Conservation (phyloP, 75 land plant genomes). For the Pseudotsuga menziesii region DNA sequence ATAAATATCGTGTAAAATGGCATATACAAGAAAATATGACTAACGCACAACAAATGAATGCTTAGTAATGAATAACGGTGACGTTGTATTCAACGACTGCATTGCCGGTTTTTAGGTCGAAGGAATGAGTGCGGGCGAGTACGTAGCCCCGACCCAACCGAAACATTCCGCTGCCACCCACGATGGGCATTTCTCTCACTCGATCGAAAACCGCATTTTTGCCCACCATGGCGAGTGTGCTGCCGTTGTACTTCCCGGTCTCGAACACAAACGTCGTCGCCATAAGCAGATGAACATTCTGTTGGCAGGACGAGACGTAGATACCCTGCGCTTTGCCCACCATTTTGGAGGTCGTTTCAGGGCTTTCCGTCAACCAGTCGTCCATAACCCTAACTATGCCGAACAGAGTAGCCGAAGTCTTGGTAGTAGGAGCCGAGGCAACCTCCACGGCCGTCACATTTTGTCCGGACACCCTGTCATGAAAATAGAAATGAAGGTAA, state of each 20-base stretch:
- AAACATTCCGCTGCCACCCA: constrained; percentile 45
- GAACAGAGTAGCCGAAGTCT: not conserved
- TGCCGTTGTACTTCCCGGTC: constrained; percentile 24
- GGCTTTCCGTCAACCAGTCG: constrained; percentile 29
- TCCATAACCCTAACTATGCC: constrained; percentile 22
- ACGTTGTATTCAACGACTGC: constrained; percentile 9
- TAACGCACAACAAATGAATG: too few relatives aligned
- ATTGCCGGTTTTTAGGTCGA: constrained; percentile 4
- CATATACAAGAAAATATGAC: too few relatives aligned
- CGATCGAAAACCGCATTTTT: constrained; percentile 13
- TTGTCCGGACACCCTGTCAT: constrained; percentile 29
- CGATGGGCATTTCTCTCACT: constrained; percentile 38
- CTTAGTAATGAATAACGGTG: not conserved
- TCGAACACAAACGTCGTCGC: constrained; percentile 17
- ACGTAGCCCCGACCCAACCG: constrained; percentile 36
- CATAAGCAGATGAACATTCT: constrained; percentile 20
- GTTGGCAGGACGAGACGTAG: constrained; percentile 22
- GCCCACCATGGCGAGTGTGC: constrained; percentile 26
- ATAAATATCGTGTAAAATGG: too few relatives aligned
- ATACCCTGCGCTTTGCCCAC: constrained; percentile 45
- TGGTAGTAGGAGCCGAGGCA: constrained; percentile 12
- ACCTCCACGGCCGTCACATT: constrained; percentile 33
- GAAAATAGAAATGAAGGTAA: constrained; percentile 55
- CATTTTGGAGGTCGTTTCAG: constrained; percentile 17
- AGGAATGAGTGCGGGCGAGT: constrained; percentile 15